Conservation (phyloP, 805 yeast species). For the Wickerhamiella siamensis region DNA sequence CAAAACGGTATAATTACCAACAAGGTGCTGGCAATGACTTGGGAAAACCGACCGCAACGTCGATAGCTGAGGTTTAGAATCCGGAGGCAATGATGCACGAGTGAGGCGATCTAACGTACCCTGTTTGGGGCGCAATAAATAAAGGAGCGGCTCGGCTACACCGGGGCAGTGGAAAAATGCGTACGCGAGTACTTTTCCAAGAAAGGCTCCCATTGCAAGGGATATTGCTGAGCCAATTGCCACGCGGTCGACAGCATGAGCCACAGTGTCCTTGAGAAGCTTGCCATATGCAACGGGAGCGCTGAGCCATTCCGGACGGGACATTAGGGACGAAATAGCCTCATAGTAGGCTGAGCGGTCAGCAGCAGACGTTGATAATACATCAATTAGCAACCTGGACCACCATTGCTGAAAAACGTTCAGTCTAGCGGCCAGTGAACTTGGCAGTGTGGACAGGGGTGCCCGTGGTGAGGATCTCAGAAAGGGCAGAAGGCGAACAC, state of each 20-base stretch:
- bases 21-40: conserved; percentile 15
- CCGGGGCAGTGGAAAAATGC: conserved; percentile 41
- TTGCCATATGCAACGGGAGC: conserved; percentile 12
- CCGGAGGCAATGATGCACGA: conserved; percentile 3
- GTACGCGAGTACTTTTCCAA: conserved; percentile 59
- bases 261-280: conserved; percentile 37
- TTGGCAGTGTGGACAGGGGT: background rate
- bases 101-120: conserved; percentile 18
- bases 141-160: conserved; percentile 34
- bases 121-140: conserved; percentile 20
- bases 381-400: conserved; percentile 22
- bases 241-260: conserved; percentile 36
- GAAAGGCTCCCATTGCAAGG: conserved; percentile 45
- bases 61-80: background rate
- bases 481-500: conserved; percentile 31
- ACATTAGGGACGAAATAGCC: conserved; percentile 26
- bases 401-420: conserved; percentile 28
- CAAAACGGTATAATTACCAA: conserved; percentile 13
- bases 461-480: conserved; percentile 15
- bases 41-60: conserved; percentile 16
- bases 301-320: conserved; percentile 27
- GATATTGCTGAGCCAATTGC: conserved; percentile 35
- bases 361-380: conserved; percentile 20
- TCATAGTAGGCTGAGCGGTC: conserved; percentile 29
- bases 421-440: conserved; percentile 9